These are phyloP conservation scores for Pyricularia sp. DNA, from an alignment of 2,329 filamentous ascomycete species.

Conservation along the genomic window DNA sequence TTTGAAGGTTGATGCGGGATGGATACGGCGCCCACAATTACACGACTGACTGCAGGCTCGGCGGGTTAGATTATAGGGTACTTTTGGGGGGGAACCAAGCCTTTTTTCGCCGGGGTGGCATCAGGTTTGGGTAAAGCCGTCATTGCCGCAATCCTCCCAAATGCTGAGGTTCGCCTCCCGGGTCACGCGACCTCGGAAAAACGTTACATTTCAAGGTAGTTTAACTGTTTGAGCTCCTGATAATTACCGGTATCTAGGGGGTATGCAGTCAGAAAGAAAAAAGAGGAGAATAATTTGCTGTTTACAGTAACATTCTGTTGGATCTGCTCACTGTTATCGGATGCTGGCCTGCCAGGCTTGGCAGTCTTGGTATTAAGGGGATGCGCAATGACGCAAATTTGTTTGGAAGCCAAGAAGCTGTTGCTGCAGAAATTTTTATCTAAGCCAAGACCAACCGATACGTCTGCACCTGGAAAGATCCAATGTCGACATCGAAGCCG, in stretches of 20 bases:
- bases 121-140: not conserved
- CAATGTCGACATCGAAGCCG: conserved; percentile 33
- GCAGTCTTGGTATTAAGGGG: too few species aligned
- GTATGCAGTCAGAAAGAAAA: too few species aligned
- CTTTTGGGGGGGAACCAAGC: not conserved
- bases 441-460: conserved; percentile 29
- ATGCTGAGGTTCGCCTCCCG: not conserved
- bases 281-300: too few species aligned
- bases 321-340: too few species aligned
- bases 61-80: not conserved
- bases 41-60: not conserved
- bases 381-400: not conserved
- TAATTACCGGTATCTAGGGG: too few species aligned
- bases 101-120: not conserved
- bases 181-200: not conserved
- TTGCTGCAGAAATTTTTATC: not conserved
- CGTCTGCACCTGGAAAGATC: conserved; percentile 52
- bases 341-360: too few species aligned
- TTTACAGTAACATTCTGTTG: too few species aligned
- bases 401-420: too few species aligned
- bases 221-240: not conserved
- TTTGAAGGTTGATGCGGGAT: too few species aligned
- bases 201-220: not conserved
- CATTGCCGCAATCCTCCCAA: not conserved
- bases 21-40: not conserved